These are phyloP conservation scores for Gnomoniopsis smithogilvyi DNA, from an alignment of 2,329 filamentous ascomycete genomes.

Conservation along the genomic window DNA sequence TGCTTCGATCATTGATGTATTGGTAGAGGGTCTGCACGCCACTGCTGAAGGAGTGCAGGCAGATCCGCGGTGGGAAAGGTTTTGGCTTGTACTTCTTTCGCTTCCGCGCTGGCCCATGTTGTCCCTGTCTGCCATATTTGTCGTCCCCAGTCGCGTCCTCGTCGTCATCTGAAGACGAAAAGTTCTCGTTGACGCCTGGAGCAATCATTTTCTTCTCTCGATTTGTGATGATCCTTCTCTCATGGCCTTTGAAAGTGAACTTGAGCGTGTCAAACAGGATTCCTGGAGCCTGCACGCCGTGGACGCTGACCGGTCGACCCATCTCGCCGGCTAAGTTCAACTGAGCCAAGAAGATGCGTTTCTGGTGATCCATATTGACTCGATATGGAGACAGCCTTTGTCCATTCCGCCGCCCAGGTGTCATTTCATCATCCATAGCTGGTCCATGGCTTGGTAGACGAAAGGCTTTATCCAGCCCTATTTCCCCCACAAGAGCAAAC, in stretches of 20 bases:
- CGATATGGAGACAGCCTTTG: conserved; percentile 64
- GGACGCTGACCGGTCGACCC: conserved; percentile 63
- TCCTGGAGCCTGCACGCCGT: conserved; percentile 75
- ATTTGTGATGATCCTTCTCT: conserved; percentile 58
- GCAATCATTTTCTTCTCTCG: conserved; percentile 53
- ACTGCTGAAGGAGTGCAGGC: conserved; percentile 90
- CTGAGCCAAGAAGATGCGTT: conserved; percentile 62
- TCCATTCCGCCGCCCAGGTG: conserved; percentile 69
- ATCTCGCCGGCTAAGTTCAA: conserved; percentile 68
- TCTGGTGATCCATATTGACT: conserved; percentile 68
- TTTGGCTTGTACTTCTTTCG: conserved; percentile 32
- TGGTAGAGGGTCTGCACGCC: conserved; percentile 70
- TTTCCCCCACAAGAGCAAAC: conserved; percentile 69
- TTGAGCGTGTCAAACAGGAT: conserved; percentile 63
- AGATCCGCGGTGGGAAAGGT: conserved; percentile 83
- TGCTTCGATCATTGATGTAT: conserved; percentile 67
- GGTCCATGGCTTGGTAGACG: conserved; percentile 56
- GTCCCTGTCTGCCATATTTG: too few relatives aligned
- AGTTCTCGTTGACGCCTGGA: conserved; percentile 41
- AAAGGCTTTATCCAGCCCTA: conserved; percentile 75
- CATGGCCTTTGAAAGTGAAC: conserved; percentile 67
- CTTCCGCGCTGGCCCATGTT: too few relatives aligned
- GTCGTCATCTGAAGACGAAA: conserved; percentile 28
- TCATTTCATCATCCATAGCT: conserved; percentile 52
- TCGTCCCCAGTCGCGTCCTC: too few relatives aligned